Base-by-base conservation (phyloP, 805 yeast species). In the Candida verbasci region DNA sequence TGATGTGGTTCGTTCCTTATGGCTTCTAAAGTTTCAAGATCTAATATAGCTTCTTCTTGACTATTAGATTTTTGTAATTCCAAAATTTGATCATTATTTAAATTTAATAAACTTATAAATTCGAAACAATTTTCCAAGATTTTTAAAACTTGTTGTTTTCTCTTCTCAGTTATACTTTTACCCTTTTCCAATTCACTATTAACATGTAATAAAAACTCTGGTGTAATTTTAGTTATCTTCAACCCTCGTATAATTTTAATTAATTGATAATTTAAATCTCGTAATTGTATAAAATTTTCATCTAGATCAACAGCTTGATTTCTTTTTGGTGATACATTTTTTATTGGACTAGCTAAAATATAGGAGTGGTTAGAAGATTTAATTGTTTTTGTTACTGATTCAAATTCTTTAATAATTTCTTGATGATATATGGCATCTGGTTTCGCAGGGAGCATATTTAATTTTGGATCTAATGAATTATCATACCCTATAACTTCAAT, bases 231-330 rank as follows among this genome's bases (percentile, higher is more conserved):
- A 24, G 70, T 58, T 14, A 65, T 38, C 34, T 57, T 62, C 29
- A 67, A 49, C 7, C 55, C 45, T 14, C 70, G 48, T 17, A 68
- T 60, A 1, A 58, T 59, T 24, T 58, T 45, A 8, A 66, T 63
- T 9, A 68, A 45, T 25, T 57, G 57, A 46, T 65, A 62, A 40
- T 67, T 67, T 16, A 63, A 35, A 15, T 65, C 69, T 23, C 67
- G 47, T 9, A 66, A 50, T 6, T 49, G 39, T 24, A 46, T 40
- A 54, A 62, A 50, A 15, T 44, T 40, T 24, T 49, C 51, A 1
- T 48, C 47, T 2, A 39, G 41, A 1, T 48, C 47, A 2, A 39
- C 42, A 11, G 21, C 40, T 5, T 36, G 20, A 14, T 29, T 39
- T 22, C 27, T 41, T 20, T 44, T 45, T 22, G 1, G 20, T 14